Percentiles rank a stretch among this genome's conserved stretches.
These are phyloP conservation scores for Termitomyces titanicus DNA, from an alignment of 768 basidiomycete genomes.

Conservation along the genomic window DNA sequence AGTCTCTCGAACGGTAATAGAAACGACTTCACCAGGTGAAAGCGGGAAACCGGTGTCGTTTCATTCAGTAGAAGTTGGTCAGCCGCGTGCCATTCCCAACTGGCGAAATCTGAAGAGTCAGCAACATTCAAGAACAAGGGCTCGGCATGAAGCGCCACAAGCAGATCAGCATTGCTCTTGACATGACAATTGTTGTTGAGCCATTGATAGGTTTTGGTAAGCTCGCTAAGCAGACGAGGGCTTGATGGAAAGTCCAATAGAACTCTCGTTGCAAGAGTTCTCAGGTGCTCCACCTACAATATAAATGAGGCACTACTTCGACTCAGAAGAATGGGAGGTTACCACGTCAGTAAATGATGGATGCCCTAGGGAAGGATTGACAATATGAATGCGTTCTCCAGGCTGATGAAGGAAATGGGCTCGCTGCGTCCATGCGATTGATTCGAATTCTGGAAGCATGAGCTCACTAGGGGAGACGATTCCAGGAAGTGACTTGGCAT, in stretches of 20 bases:
- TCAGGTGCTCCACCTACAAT: slow-evolving; percentile 38
- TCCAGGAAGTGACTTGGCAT: slow-evolving; percentile 23
- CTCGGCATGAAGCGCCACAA: slow-evolving; percentile 18
- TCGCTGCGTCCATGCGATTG: slow-evolving; percentile 50
- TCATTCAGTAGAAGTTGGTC: slow-evolving; percentile 35
- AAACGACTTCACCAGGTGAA: slow-evolving; percentile 30
- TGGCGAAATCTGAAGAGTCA: slow-evolving; percentile 22
- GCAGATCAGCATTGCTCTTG: slow-evolving; percentile 9
- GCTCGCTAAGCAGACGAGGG: slow-evolving; percentile 29
- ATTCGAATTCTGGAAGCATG: slow-evolving; percentile 32
- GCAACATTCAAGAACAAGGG: slow-evolving; percentile 45
- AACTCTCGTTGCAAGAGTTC: slow-evolving; percentile 26
- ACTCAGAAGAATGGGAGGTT: slow-evolving; percentile 14
- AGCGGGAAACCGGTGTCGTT: slow-evolving; percentile 22
- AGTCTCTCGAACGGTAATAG: slow-evolving; percentile 28
- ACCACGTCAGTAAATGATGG: slow-evolving; percentile 43
- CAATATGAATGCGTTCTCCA: slow-evolving; percentile 25
- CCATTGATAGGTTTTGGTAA: slow-evolving; percentile 41
- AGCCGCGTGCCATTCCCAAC: slow-evolving; percentile 39
- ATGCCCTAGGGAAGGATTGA: slow-evolving; percentile 33
- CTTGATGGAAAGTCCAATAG: slow-evolving; percentile 22
- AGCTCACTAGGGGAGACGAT: slow-evolving; percentile 37
- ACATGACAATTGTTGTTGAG: slow-evolving; percentile 26
- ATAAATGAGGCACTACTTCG: background rate
- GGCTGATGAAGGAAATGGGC: slow-evolving; percentile 29